Evolutionary conservation across 768 basidiomycete species (phyloP), one percentile per base, ranked within the genome.

Genomic region (Trametes gibbosa): DNA sequence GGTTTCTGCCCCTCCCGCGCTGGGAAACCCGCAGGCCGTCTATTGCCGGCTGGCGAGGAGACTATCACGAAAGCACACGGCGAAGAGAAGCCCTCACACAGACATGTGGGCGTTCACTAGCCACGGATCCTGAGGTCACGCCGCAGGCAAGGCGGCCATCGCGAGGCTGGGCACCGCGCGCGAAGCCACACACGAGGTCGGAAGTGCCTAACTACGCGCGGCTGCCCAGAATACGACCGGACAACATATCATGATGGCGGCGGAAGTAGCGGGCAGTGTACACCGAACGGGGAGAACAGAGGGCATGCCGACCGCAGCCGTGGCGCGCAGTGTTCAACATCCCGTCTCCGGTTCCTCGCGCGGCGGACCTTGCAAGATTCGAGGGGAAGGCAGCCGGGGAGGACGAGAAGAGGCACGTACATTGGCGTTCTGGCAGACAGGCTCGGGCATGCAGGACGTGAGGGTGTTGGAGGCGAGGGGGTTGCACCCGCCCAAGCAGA

Each of bases 401-500:
- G 45, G 40, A 53, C 16, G 32, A 19, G 21, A 32, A 21, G 14
- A 50, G 54, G 45, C 41, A 64, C 83, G 63, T 67, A 89, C 85
- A 29, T 77, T 83, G 21, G 77, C 76, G 66, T 77, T 81, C 68
- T 86, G 67, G 72, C 92, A 95, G 40, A 92, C 69, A 0, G 92
- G 92, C 45, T 79, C 80, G 1, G 90, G 89, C 48, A 68, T 72
- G 74, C 90, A 95, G 0, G 91, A 90, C 58, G 74, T 73, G 39
- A 87, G 72, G 3, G 80, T 69, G 66, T 84, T 66, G 6, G 92
- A 94, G 42, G 77, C 73, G 29, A 91, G 77, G 19, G 92, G 90
- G 67, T 94, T 84, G 75, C 92, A 95, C n/a, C 92, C 92, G 47
- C 89, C 90, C 34, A 92, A 76, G 69, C 92, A 93, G 70, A 85